Evolutionary conservation across 805 yeast genomes (phyloP).

Genomic region (Starmerella sirachaensis): DNA sequence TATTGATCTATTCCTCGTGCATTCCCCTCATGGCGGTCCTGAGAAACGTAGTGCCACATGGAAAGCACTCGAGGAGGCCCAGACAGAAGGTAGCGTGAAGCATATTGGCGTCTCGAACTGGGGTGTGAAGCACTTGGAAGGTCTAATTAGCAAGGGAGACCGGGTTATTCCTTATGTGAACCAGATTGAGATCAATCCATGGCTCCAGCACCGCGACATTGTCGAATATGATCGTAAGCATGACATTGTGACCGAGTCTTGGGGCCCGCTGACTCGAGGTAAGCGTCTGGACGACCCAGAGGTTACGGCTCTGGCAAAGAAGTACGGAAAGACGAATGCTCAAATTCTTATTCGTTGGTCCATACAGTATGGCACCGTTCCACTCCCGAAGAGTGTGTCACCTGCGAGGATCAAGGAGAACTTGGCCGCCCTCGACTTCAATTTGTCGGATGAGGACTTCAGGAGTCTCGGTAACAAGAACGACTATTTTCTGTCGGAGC

Average conservation of each 20-base stretch:
- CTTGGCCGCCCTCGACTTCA: conserved; percentile 41
- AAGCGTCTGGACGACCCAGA: conserved; percentile 34
- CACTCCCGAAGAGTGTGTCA: conserved; percentile 60
- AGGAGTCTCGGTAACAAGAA: conserved; percentile 23
- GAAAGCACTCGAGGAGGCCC: conserved; percentile 46
- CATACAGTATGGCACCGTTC: conserved; percentile 41
- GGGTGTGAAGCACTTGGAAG: conserved; percentile 48
- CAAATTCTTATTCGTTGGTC: conserved; percentile 41
- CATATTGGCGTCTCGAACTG: conserved; percentile 55
- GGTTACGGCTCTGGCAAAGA: conserved; percentile 29
- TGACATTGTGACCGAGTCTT: conserved; percentile 57
- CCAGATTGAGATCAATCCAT: conserved; percentile 74
- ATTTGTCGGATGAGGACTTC: conserved; percentile 24
- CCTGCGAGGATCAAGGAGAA: conserved; percentile 44
- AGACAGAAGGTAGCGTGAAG: conserved; percentile 37
- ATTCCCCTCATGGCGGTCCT: conserved; percentile 32
- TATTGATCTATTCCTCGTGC: conserved; percentile 59
- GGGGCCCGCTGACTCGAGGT: conserved; percentile 64
- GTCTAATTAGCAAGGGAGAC: conserved; percentile 31
- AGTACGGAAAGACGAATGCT: conserved; percentile 34
- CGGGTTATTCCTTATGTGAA: conserved; percentile 54
- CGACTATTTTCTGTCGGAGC: conserved; percentile 23
- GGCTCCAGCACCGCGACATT: conserved; percentile 56
- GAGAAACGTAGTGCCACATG: conserved; percentile 37
- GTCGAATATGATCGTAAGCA: conserved; percentile 46